Evolutionary conservation across 495 filamentous ascomycete species (phyloP).

Genomic region (Aspergillus coremiiformis): DNA sequence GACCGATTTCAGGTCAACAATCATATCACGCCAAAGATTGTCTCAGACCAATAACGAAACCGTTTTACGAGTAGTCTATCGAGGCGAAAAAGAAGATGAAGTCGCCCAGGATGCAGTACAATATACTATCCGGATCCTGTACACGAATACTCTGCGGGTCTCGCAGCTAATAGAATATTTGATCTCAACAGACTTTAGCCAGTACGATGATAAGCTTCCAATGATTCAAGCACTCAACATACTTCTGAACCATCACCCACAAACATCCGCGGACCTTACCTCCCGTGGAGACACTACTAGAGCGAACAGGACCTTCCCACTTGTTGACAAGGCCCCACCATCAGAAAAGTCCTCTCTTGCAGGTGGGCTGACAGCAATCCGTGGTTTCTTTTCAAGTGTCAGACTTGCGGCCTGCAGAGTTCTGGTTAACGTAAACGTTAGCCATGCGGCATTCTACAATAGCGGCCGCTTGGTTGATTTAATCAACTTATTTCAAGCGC

Average conservation of each 20-base stretch:
- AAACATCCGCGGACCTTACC: slow-evolving; percentile 21
- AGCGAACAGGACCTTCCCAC: neutral
- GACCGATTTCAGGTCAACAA: neutral
- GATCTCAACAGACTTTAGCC: neutral
- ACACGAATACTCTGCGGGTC: neutral
- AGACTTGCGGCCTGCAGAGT: slow-evolving; percentile 54
- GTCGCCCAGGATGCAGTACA: neutral
- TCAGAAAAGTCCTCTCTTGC: slow-evolving; percentile 22
- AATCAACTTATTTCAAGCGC: slow-evolving; percentile 10
- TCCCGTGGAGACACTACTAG: slow-evolving; percentile 25
- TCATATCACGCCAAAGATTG: neutral
- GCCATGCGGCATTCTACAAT: slow-evolving; percentile 29
- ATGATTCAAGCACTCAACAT: slow-evolving; percentile 44
- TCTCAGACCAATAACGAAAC: neutral
- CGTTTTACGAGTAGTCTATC: neutral
- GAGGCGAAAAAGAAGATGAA: neutral
- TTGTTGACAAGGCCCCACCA: slow-evolving; percentile 7
- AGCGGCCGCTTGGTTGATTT: slow-evolving; percentile 14
- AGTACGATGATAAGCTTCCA: neutral
- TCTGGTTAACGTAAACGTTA: slow-evolving; percentile 49
- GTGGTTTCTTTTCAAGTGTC: slow-evolving; percentile 59
- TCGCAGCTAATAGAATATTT: neutral
- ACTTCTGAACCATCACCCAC: slow-evolving; percentile 31
- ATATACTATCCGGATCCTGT: neutral
- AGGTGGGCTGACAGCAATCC: slow-evolving; percentile 39